Evolutionary conservation across 352 stramenopile genomes (phyloP).

Genomic region (Phytophthora citrophthora): DNA sequence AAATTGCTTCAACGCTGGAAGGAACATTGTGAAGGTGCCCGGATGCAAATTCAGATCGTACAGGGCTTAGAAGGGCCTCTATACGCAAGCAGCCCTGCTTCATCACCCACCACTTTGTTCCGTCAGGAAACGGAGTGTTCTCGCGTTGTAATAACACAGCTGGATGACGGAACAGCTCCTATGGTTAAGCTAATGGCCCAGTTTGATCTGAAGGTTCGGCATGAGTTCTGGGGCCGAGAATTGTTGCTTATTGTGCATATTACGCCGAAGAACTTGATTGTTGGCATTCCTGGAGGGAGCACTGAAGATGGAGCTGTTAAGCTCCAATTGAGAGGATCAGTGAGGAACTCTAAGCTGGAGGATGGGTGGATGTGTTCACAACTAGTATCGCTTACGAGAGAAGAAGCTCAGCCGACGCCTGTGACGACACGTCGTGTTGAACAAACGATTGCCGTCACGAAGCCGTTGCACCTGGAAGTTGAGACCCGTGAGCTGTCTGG

Average conservation of each 20-base stretch:
- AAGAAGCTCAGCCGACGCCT: conserved; percentile 48
- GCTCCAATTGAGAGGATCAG: neutral
- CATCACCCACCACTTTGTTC: conserved; percentile 49
- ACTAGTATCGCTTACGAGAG: conserved; percentile 53
- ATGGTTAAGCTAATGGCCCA: conserved; percentile 47
- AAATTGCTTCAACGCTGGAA: conserved; percentile 44
- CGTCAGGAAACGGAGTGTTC: conserved; percentile 63
- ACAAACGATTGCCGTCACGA: conserved; percentile 51
- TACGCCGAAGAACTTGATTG: conserved; percentile 35
- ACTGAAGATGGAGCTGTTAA: neutral
- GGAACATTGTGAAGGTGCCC: conserved; percentile 51
- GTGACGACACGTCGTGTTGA: conserved; percentile 56
- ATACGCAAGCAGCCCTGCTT: conserved; percentile 16
- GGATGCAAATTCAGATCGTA: conserved; percentile 59
- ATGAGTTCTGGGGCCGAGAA: conserved; percentile 63
- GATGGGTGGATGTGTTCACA: conserved; percentile 45
- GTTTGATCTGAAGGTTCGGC: conserved; percentile 65
- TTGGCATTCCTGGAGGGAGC: conserved; percentile 9
- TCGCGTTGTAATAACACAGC: conserved; percentile 25
- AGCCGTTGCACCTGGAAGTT: conserved; percentile 65
- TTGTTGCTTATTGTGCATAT: conserved; percentile 62
- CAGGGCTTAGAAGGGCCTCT: conserved; percentile 19
- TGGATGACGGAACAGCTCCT: conserved; percentile 3
- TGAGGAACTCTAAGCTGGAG: conserved; percentile 29
- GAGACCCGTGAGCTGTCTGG: conserved; percentile 52